A percentile compares a stretch with the other conserved stretches of the same genome.
Conservation (phyloP, 768 basidiomycete genomes). For the Tricholomella constricta region DNA sequence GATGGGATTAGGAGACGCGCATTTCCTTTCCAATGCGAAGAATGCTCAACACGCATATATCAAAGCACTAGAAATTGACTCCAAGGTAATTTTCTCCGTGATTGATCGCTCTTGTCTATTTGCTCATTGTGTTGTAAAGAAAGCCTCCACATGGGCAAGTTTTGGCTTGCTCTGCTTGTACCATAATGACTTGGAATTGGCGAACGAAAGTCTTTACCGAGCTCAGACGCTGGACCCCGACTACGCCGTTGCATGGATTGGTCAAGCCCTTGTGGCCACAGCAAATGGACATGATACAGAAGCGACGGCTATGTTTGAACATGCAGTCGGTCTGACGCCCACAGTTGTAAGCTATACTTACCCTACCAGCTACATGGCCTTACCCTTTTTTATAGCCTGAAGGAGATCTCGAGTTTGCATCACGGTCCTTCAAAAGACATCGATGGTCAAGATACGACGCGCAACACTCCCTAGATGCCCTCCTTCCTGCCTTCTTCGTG, state of each 20-base stretch:
- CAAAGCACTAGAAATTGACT: slow-evolving; percentile 81
- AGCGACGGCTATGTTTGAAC: slow-evolving; percentile 69
- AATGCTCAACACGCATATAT: slow-evolving; percentile 92
- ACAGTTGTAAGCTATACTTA: slow-evolving; percentile 49
- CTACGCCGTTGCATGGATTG: slow-evolving; percentile 86
- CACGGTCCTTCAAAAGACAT: slow-evolving; percentile 51
- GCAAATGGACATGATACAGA: slow-evolving; percentile 59
- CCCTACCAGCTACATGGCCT: neutral
- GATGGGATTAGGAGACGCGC: slow-evolving; percentile 77
- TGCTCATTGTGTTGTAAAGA: slow-evolving; percentile 40
- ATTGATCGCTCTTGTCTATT: neutral
- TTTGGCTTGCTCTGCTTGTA: slow-evolving; percentile 86
- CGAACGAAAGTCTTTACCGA: slow-evolving; percentile 81
- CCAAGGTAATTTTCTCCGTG: slow-evolving; percentile 57
- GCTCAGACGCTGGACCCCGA: slow-evolving; percentile 95
- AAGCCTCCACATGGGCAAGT: slow-evolving; percentile 79
- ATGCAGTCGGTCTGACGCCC: slow-evolving; percentile 63
- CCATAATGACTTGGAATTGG: slow-evolving; percentile 77
- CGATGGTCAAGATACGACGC: slow-evolving; percentile 16
- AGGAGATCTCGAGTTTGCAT: slow-evolving; percentile 78
- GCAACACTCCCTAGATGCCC: slow-evolving; percentile 37
- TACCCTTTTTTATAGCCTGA: slow-evolving; percentile 55
- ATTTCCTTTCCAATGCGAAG: slow-evolving; percentile 66
- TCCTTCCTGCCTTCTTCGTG: slow-evolving; percentile 81
- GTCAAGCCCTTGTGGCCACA: slow-evolving; percentile 75